A percentile compares a stretch with the other conserved stretches of the same genome.
phyloP scores from a whole-genome alignment of 805 yeast genomes.

The Myxozyma sirexii region DNA sequence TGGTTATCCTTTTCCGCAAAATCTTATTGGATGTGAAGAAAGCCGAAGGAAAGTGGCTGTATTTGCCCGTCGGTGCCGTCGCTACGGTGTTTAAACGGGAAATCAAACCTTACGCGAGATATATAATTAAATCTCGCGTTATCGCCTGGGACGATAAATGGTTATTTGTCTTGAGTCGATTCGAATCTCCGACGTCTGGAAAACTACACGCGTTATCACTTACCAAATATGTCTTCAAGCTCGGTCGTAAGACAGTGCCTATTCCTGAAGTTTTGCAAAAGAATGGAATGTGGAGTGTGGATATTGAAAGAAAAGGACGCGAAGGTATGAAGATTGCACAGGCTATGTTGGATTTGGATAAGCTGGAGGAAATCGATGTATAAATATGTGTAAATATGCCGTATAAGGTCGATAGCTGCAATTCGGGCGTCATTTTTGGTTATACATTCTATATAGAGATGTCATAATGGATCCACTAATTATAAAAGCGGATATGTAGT shows the following conservation, averaged over 20 bases:
- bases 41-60: conserved; percentile 51
- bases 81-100: conserved; percentile 70
- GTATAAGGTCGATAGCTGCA: neutral
- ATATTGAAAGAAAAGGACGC: conserved; percentile 46
- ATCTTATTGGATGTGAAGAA: conserved; percentile 53
- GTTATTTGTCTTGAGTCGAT: conserved; percentile 71
- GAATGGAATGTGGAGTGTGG: conserved; percentile 59
- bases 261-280: conserved; percentile 54
- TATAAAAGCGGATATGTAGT: no score
- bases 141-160: conserved; percentile 88
- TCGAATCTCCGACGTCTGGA: conserved; percentile 47
- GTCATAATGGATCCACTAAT: no score
- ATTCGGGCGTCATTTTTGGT: no score
- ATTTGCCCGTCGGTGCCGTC: conserved; percentile 76
- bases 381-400: neutral
- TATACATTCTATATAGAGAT: no score
- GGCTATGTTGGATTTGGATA: conserved; percentile 36
- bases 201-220: conserved; percentile 61
- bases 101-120: conserved; percentile 65
- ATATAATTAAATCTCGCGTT: conserved; percentile 58
- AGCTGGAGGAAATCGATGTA: conserved; percentile 24
- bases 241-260: conserved; percentile 70
- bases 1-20: conserved; percentile 60
- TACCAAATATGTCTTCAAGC: conserved; percentile 81
- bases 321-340: conserved; percentile 38